Conservation (phyloP, 306 rosid genomes). For the Ceratonia siliqua region DNA sequence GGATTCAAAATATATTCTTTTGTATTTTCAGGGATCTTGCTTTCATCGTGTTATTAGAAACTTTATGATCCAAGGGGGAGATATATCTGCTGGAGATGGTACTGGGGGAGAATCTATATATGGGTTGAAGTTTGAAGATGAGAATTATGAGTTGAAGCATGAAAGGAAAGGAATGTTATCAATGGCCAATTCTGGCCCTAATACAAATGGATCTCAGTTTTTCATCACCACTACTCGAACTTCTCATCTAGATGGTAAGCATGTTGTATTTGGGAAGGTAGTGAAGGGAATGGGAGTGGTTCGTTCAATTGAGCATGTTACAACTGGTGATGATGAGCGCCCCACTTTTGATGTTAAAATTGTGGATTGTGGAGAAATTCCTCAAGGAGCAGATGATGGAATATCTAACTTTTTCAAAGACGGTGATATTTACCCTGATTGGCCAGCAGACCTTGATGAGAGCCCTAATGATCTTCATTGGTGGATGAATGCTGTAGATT, state of each 20-base stretch:
- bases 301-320: constrained; percentile 74
- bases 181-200: constrained; percentile 84
- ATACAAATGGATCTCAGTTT: constrained; percentile 90
- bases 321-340: constrained; percentile 45
- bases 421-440: constrained; percentile 84
- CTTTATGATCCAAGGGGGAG: constrained; percentile 94
- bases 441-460: constrained; percentile 87
- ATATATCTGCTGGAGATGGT: constrained; percentile 89
- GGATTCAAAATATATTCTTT: constrained; percentile 5
- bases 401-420: constrained; percentile 79
- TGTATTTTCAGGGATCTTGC: constrained; percentile 64
- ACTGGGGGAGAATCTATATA: constrained; percentile 92
- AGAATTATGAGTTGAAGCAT: constrained; percentile 84
- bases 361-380: constrained; percentile 81
- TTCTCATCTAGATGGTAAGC: constrained; percentile 83
- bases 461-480: constrained; percentile 67
- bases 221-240: constrained; percentile 83
- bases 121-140: constrained; percentile 82
- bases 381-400: constrained; percentile 73
- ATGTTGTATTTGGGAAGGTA: constrained; percentile 88
- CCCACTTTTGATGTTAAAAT: constrained; percentile 60
- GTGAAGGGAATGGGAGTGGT: constrained; percentile 90
- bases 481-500: constrained; percentile 80
- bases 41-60: constrained; percentile 79
- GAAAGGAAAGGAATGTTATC: constrained; percentile 96